phyloP scores from a whole-genome alignment of 495 filamentous ascomycete genomes.

The Pseudomonodictys pantanalensis region DNA sequence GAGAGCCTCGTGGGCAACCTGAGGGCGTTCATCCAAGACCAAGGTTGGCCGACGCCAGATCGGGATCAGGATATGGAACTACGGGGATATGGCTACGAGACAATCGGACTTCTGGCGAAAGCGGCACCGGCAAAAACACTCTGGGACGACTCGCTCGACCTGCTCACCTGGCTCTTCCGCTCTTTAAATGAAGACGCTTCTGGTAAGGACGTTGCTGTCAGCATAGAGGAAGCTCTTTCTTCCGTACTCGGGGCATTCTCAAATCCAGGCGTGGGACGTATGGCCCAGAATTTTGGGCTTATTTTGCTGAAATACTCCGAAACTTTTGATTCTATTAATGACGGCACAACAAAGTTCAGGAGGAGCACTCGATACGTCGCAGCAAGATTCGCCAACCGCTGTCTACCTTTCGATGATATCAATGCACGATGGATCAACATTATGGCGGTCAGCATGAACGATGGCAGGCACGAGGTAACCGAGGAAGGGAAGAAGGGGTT shows the following conservation, averaged over 20 bases:
- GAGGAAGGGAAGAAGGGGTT: slow-evolving; percentile 91
- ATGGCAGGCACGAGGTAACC: slow-evolving; percentile 72
- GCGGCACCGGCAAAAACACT: slow-evolving; percentile 51
- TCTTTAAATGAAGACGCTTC: slow-evolving; percentile 78
- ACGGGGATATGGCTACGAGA: slow-evolving; percentile 59
- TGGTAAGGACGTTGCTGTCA: slow-evolving; percentile 70
- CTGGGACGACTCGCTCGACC: slow-evolving; percentile 54
- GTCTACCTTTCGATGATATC: slow-evolving; percentile 73
- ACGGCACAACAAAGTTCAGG: slow-evolving; percentile 32
- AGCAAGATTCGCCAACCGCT: slow-evolving; percentile 89
- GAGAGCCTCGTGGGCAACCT: slow-evolving; percentile 68
- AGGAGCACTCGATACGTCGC: slow-evolving; percentile 74
- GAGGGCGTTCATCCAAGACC: slow-evolving; percentile 68
- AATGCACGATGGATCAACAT: slow-evolving; percentile 84
- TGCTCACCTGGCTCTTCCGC: slow-evolving; percentile 75
- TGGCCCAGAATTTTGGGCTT: slow-evolving; percentile 50
- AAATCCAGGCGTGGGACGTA: slow-evolving; percentile 44
- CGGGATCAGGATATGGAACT: slow-evolving; percentile 41
- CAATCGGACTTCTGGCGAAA: slow-evolving; percentile 72
- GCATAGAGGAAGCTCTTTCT: slow-evolving; percentile 83
- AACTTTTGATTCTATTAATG: slow-evolving; percentile 35
- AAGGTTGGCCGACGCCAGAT: slow-evolving; percentile 72
- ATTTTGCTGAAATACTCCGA: slow-evolving; percentile 40
- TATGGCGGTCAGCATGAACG: slow-evolving; percentile 64
- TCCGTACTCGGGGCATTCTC: slow-evolving; percentile 65